phyloP scores from a whole-genome alignment of 805 yeast species.

The Candida khao-thaluensis region DNA sequence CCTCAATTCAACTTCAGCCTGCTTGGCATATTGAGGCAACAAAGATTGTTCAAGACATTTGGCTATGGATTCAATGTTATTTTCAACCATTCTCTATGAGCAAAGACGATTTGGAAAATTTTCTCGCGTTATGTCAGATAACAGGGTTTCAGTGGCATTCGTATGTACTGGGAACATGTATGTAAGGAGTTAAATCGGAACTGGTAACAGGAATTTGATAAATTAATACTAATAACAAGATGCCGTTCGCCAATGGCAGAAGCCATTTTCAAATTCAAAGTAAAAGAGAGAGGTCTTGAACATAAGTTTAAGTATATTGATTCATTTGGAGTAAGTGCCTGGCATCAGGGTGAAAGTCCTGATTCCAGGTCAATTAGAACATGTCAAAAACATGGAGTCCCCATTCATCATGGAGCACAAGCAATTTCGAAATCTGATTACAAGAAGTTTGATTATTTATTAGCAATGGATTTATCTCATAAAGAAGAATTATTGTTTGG shows the following conservation, averaged over 20 bases:
- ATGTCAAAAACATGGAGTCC: slow-evolving; percentile 69
- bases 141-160: slow-evolving; percentile 67
- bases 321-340: slow-evolving; percentile 87
- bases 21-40: slow-evolving; percentile 59
- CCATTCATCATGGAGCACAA: slow-evolving; percentile 74
- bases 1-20: slow-evolving; percentile 64
- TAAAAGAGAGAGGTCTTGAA: slow-evolving; percentile 47
- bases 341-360: slow-evolving; percentile 80
- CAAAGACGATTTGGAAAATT: slow-evolving; percentile 7
- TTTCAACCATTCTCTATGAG: slow-evolving; percentile 26
- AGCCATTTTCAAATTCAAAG: slow-evolving; percentile 75
- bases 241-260: slow-evolving; percentile 99
- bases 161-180: slow-evolving; percentile 89
- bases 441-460: slow-evolving; percentile 59
- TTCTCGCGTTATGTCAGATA: slow-evolving; percentile 5
- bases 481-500: slow-evolving; percentile 47
- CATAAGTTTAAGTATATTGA: slow-evolving; percentile 59
- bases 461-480: slow-evolving; percentile 72
- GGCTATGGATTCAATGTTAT: slow-evolving; percentile 50
- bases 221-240: slow-evolving; percentile 33
- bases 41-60: slow-evolving; percentile 62
- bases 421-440: slow-evolving; percentile 55
- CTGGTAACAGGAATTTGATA: background rate
- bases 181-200: slow-evolving; percentile 23
- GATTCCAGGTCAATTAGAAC: slow-evolving; percentile 71